A percentile compares a stretch with the other conserved stretches of the same genome.
phyloP scores from a whole-genome alignment of 108 stramenopile species.

The Nitzschia sp. region DNA sequence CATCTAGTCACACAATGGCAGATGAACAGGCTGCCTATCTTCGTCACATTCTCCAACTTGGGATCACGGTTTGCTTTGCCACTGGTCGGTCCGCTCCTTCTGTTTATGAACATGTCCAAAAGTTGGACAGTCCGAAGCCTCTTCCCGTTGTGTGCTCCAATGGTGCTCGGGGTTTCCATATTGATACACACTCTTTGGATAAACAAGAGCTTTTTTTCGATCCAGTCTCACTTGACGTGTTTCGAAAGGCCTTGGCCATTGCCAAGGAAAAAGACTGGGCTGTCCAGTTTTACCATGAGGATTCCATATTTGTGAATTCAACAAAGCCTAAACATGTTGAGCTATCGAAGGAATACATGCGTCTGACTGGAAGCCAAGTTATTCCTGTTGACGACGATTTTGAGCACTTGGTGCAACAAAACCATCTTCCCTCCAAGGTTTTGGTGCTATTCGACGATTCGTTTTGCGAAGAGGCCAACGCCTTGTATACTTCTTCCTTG shows the following conservation, averaged over 20 bases:
- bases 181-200: conserved; percentile 11
- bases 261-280: conserved; percentile 45
- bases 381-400: conserved; percentile 38
- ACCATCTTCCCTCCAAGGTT: conserved; percentile 49
- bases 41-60: conserved; percentile 33
- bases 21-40: conserved; percentile 49
- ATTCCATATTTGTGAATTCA: conserved; percentile 55
- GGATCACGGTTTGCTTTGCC: conserved; percentile 50
- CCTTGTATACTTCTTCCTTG: conserved; percentile 7
- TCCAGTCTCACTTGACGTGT: conserved; percentile 28
- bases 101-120: conserved; percentile 32
- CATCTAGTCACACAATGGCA: conserved; percentile 46
- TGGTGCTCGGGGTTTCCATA: conserved; percentile 50
- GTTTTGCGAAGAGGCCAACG: background rate
- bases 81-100: conserved; percentile 58
- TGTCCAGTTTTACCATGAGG: conserved; percentile 57
- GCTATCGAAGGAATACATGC: conserved; percentile 41
- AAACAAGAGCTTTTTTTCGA: conserved; percentile 30
- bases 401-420: conserved; percentile 16
- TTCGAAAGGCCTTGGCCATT: conserved; percentile 32
- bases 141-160: conserved; percentile 56
- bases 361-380: conserved; percentile 50
- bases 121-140: conserved; percentile 33
- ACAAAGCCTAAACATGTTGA: conserved; percentile 26
- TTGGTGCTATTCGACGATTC: conserved; percentile 40